Evolutionary conservation across 1,284 basidiomycete genomes (phyloP).

Genomic region (Papiliotrema fonsecae): DNA sequence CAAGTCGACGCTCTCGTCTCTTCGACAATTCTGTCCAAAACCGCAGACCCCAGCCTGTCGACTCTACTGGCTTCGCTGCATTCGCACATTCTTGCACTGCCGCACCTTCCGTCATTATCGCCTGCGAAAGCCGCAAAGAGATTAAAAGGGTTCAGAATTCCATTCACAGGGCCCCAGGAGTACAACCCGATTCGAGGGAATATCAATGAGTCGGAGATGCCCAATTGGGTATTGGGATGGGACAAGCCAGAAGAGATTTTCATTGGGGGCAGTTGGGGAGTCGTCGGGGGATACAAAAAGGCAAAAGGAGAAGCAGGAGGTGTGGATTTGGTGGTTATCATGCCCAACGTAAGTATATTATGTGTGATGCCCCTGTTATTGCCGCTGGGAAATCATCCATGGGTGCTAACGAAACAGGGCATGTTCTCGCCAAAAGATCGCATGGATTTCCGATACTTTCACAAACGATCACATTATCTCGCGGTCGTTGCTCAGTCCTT

Average conservation of each 20-base stretch:
- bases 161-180: conserved; percentile 54
- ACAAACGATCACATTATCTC: conserved; percentile 88
- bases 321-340: conserved; percentile 78
- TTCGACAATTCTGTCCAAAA: conserved; percentile 64
- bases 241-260: conserved; percentile 54
- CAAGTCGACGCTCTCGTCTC: conserved; percentile 64
- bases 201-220: conserved; percentile 60
- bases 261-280: conserved; percentile 54
- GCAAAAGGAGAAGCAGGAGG: conserved; percentile 56
- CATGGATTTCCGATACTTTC: conserved; percentile 81
- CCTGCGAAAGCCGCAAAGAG: conserved; percentile 62
- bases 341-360: too few species aligned
- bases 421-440: conserved; percentile 95
- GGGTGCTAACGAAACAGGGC: conserved; percentile 16
- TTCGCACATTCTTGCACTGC: conserved; percentile 58
- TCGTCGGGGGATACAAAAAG: conserved; percentile 55
- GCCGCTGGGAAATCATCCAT: conserved; percentile 10
- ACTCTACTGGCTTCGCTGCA: conserved; percentile 70
- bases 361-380: conserved; percentile 51
- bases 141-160: conserved; percentile 52
- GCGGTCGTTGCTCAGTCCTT: conserved; percentile 71
- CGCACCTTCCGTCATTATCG: conserved; percentile 55
- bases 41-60: conserved; percentile 52
- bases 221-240: conserved; percentile 64
- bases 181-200: conserved; percentile 63